Conservation (phyloP, 2,329 filamentous ascomycete genomes). For the Ceratocystis variospora region DNA sequence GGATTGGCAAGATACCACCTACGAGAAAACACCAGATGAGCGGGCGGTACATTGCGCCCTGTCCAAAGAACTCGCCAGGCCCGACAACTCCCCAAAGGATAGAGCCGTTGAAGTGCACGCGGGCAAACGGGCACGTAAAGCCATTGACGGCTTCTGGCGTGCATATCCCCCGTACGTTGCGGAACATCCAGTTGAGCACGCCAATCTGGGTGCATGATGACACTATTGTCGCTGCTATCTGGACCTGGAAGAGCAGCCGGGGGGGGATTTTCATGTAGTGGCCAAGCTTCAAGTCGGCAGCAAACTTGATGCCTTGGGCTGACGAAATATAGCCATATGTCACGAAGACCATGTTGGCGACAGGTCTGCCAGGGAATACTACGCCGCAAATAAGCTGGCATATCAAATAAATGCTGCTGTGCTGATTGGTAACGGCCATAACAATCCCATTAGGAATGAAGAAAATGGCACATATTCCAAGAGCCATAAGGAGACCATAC, state of each 20-base stretch:
- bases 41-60: conserved; percentile 56
- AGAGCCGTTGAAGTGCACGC: conserved; percentile 80
- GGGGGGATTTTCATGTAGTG: conserved; percentile 83
- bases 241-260: conserved; percentile 62
- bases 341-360: conserved; percentile 88
- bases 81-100: conserved; percentile 86
- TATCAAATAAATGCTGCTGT: conserved; percentile 74
- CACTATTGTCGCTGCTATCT: conserved; percentile 60
- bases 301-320: conserved; percentile 79
- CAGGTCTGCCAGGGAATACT: conserved; percentile 69
- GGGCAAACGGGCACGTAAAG: conserved; percentile 75
- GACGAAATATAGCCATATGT: conserved; percentile 85
- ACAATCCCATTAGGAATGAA: conserved; percentile 88
- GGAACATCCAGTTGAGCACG: conserved; percentile 84
- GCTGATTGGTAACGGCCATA: conserved; percentile 85
- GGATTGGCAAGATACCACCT: conserved; percentile 59
- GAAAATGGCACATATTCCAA: conserved; percentile 63
- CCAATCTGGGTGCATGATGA: conserved; percentile 70
- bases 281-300: conserved; percentile 72
- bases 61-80: conserved; percentile 68
- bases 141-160: conserved; percentile 69
- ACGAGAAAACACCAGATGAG: conserved; percentile 72
- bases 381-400: conserved; percentile 74
- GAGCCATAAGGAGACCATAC: conserved; percentile 69
- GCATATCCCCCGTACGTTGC: conserved; percentile 62